phyloP scores from a whole-genome alignment of 2,329 filamentous ascomycete genomes.

The Colletotrichum sp. region DNA sequence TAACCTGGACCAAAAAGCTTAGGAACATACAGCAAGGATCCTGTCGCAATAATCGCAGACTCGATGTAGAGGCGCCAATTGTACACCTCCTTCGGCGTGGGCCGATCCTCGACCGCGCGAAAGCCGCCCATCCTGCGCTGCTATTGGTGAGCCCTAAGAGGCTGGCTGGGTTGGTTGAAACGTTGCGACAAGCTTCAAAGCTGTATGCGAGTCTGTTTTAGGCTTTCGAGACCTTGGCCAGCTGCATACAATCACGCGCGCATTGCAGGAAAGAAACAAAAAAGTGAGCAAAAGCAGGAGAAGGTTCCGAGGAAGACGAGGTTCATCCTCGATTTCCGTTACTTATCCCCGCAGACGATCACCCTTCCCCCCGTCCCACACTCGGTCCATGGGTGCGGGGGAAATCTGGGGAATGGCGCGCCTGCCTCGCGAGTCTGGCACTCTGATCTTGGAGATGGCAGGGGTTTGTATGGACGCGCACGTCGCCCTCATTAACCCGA shows the following conservation, averaged over 20 bases:
- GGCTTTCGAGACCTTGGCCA: background rate
- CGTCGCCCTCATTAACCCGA: constrained; percentile 5
- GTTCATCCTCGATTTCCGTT: constrained; percentile 5
- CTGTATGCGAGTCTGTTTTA: background rate
- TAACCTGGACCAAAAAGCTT: background rate
- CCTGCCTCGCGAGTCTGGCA: background rate
- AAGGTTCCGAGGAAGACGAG: background rate
- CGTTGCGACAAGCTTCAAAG: background rate
- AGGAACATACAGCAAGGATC: constrained; percentile 41
- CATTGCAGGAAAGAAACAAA: background rate
- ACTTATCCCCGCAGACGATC: constrained; percentile 9
- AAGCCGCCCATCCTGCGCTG: constrained; percentile 36
- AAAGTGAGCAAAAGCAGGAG: background rate
- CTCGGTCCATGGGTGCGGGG: constrained; percentile 5
- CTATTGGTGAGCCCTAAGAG: background rate
- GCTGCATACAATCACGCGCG: background rate
- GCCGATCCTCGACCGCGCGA: constrained; percentile 57
- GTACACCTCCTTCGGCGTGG: constrained; percentile 60
- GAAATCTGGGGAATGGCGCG: constrained; percentile 12
- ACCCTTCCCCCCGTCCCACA: background rate
- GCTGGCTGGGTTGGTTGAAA: background rate
- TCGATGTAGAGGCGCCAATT: constrained; percentile 56
- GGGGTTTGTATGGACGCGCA: background rate
- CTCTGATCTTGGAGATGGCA: background rate
- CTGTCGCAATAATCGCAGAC: constrained; percentile 52